phyloP scores from a whole-genome alignment of 2,329 filamentous ascomycete genomes.

The Aspergillus fijiensis region DNA sequence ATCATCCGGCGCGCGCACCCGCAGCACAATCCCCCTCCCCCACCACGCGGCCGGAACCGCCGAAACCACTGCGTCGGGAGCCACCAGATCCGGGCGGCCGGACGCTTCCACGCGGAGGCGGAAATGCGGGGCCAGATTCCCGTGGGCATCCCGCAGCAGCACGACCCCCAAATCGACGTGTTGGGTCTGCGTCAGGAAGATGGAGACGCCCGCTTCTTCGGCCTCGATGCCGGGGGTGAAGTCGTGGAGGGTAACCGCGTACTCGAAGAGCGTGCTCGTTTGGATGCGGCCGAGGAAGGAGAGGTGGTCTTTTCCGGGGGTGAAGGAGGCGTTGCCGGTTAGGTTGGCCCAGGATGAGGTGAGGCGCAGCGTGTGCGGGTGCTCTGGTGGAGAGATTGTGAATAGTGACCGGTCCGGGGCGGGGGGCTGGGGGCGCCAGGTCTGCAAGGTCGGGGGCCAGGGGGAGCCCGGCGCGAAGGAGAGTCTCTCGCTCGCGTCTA shows the following conservation, averaged over 20 bases:
- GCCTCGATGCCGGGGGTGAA: background rate
- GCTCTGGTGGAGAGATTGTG: conserved; percentile 45
- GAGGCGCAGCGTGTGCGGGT: conserved; percentile 49
- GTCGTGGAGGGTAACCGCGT: conserved; percentile 12
- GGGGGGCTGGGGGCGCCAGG: conserved; percentile 49
- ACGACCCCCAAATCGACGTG: conserved; percentile 22
- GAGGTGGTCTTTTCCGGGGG: conserved; percentile 7
- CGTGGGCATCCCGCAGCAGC: background rate
- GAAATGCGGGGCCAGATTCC: background rate
- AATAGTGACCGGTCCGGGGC: conserved; percentile 46
- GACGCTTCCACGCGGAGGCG: background rate
- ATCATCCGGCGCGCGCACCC: conserved; percentile 4
- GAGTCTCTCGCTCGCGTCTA: conserved; percentile 46
- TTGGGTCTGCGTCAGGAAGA: conserved; percentile 21
- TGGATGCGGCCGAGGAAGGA: conserved; percentile 17
- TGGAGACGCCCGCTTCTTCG: conserved; percentile 19
- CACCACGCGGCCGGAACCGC: background rate
- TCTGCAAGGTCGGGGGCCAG: conserved; percentile 56
- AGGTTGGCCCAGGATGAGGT: conserved; percentile 54
- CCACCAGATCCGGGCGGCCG: background rate
- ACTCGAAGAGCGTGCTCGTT: conserved; percentile 21
- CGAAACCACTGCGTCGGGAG: background rate
- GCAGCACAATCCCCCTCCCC: background rate
- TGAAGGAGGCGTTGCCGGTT: conserved; percentile 47
- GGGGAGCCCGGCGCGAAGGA: conserved; percentile 47